Percentiles rank a stretch among this genome's conserved stretches.
Evolutionary conservation across 257 asterid species (phyloP).

Genomic region (Capsicum rhomboideum): DNA sequence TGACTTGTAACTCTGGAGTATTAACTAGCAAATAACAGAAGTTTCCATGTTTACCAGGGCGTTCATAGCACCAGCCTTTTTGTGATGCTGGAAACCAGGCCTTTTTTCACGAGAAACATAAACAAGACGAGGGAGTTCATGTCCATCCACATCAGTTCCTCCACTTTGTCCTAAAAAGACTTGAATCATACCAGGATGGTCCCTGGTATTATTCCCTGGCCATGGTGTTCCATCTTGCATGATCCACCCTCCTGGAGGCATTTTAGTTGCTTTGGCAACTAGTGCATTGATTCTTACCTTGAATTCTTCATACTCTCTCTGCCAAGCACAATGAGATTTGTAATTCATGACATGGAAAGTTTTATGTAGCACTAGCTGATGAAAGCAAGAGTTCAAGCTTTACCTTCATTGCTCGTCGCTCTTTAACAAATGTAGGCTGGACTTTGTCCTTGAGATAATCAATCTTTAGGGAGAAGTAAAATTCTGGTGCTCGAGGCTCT

Average conservation of each 20-base stretch:
- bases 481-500: slow-evolving; percentile 98
- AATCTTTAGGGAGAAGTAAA: slow-evolving; percentile 82
- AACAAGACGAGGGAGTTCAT: slow-evolving; percentile 93
- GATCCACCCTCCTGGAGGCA: slow-evolving; percentile 94
- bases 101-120: slow-evolving; percentile 99
- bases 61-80: slow-evolving; percentile 97
- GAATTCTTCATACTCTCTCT: slow-evolving; percentile 97
- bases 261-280: slow-evolving; percentile 90
- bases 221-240: slow-evolving; percentile 99
- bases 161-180: slow-evolving; percentile 96
- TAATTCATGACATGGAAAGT: neutral
- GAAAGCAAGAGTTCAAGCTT: neutral
- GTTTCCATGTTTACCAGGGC: slow-evolving; percentile 59
- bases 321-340: slow-evolving; percentile 13
- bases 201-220: slow-evolving; percentile 97
- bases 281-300: slow-evolving; percentile 83
- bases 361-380: neutral
- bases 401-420: slow-evolving; percentile 97
- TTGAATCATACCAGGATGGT: slow-evolving; percentile 99
- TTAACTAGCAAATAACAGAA: neutral
- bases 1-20: neutral
- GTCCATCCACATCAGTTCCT: slow-evolving; percentile 82
- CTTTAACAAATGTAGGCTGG: slow-evolving; percentile 95
- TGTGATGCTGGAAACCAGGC: slow-evolving; percentile 96
- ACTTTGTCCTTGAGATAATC: slow-evolving; percentile 92